A percentile compares a stretch with the other conserved stretches of the same genome.
phyloP scores from a whole-genome alignment of 495 filamentous ascomycete species.

The Penicillium goetzii region DNA sequence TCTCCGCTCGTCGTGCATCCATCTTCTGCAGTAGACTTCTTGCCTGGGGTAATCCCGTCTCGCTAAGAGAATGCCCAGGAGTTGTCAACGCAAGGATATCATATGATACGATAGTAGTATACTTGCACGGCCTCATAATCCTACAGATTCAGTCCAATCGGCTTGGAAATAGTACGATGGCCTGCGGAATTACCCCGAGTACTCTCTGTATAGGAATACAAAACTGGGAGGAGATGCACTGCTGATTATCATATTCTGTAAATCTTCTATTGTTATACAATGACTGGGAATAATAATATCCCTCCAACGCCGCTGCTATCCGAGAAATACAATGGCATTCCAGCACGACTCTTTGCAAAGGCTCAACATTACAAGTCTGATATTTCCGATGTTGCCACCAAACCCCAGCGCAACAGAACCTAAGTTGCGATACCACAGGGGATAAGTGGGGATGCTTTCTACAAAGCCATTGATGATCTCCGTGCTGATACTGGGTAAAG shows the following conservation, averaged over 20 bases:
- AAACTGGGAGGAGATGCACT: background rate
- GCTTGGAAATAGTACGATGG: background rate
- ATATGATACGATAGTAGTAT: background rate
- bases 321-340: background rate
- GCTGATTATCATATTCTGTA: background rate
- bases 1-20: slow-evolving; percentile 18
- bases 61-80: background rate
- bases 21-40: background rate
- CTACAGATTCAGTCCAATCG: background rate
- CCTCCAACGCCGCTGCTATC: background rate
- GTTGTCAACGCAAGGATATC: background rate
- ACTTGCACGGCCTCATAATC: background rate
- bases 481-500: slow-evolving; percentile 9
- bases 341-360: slow-evolving; percentile 15
- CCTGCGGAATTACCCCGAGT: slow-evolving; percentile 1
- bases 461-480: slow-evolving; percentile 14
- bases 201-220: background rate
- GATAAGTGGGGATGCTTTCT: slow-evolving; percentile 6
- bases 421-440: slow-evolving; percentile 19
- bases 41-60: slow-evolving; percentile 11
- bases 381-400: slow-evolving; percentile 19
- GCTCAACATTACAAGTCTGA: slow-evolving; percentile 14
- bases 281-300: slow-evolving; percentile 1
- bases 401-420: slow-evolving; percentile 10
- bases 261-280: background rate